Percentiles rank a stretch among this genome's conserved stretches.
These are phyloP conservation scores for Dittrichia graveolens DNA, from an alignment of 129 eudicot genomes.

Conservation along the genomic window DNA sequence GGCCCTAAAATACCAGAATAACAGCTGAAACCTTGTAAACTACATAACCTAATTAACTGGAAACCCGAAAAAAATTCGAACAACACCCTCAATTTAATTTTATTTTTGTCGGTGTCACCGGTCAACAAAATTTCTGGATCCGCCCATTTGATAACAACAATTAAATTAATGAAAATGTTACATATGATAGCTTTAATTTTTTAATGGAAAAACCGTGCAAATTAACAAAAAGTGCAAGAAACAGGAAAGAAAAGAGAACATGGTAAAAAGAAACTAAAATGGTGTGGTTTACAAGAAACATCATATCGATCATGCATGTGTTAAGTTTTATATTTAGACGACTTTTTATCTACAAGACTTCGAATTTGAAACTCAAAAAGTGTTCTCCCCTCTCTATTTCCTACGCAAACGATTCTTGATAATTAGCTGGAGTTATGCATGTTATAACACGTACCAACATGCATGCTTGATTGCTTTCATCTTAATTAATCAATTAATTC, in stretches of 20 bases:
- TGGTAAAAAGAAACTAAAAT: not conserved
- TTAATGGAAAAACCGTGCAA: not conserved
- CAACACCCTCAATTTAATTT: too few species aligned
- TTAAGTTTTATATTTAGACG: not conserved
- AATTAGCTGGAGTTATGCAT: constrained; percentile 8
- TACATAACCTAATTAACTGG: too few species aligned
- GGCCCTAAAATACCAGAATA: too few species aligned
- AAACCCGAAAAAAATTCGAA: too few species aligned
- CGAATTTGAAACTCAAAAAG: constrained; percentile 13
- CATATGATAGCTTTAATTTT: not conserved
- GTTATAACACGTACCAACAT: not conserved
- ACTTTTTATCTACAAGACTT: not conserved
- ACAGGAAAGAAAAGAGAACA: not conserved
- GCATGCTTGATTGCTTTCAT: constrained; percentile 4
- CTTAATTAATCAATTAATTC: too few species aligned
- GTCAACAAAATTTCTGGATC: too few species aligned
- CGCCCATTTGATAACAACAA: too few species aligned
- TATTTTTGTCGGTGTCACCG: too few species aligned
- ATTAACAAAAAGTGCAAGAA: not conserved
- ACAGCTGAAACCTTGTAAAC: too few species aligned
- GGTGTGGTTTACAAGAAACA: constrained; percentile 18
- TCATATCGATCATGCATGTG: constrained; percentile 27
- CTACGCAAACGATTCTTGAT: constrained; percentile 13
- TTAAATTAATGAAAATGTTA: not conserved
- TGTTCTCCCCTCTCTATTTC: not conserved